phyloP scores from a whole-genome alignment of 768 basidiomycete genomes.

The Mycena rosella region DNA sequence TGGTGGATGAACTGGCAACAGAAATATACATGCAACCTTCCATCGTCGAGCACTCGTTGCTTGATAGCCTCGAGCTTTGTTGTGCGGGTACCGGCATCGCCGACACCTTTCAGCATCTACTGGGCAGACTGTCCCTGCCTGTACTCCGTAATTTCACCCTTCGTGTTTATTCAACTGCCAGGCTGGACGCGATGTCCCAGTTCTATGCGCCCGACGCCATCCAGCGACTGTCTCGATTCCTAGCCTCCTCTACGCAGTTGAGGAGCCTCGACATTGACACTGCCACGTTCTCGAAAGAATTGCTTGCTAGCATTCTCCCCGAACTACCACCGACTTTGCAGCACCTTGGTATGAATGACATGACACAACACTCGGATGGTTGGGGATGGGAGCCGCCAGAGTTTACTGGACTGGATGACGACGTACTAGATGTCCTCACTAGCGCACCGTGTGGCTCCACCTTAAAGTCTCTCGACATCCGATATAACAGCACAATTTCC shows the following conservation, averaged over 20 bases:
- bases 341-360: not conserved
- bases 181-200: not conserved
- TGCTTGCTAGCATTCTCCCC: not conserved
- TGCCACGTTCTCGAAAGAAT: not conserved
- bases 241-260: not conserved
- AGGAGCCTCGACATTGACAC: not conserved
- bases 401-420: not conserved
- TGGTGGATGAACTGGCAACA: not conserved
- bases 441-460: not conserved
- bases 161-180: not conserved
- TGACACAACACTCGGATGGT: too few species aligned
- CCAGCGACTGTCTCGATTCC: not conserved
- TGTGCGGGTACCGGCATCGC: not conserved
- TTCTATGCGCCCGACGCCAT: not conserved
- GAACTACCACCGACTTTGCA: not conserved
- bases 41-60: not conserved
- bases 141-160: not conserved
- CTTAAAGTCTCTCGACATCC: not conserved
- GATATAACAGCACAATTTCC: not conserved
- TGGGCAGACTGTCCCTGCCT: not conserved
- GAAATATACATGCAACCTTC: not conserved
- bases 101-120: not conserved
- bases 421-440: not conserved
- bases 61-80: not conserved
- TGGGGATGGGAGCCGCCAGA: not conserved